These are phyloP conservation scores for Aspergillus saccharolyticus DNA, from an alignment of 495 filamentous ascomycete species.

Conservation along the genomic window DNA sequence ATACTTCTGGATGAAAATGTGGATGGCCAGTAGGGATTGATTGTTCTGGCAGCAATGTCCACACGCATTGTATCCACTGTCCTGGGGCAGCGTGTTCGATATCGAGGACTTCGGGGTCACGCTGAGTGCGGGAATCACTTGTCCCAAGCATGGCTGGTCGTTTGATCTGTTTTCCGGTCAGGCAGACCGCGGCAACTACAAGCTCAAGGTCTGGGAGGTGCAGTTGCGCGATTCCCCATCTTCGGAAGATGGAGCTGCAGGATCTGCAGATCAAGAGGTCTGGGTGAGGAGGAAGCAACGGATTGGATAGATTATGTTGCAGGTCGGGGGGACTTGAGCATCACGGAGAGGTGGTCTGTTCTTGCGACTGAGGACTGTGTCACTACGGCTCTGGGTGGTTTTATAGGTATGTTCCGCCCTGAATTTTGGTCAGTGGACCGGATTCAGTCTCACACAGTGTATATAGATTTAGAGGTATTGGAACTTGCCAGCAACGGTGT, in stretches of 20 bases:
- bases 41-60: constrained; percentile 48
- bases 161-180: constrained; percentile 55
- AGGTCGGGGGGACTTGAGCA: too few relatives aligned
- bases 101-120: constrained; percentile 57
- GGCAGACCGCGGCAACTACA: constrained; percentile 53
- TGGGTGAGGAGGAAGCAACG: constrained; percentile 47
- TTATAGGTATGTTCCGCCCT: too few relatives aligned
- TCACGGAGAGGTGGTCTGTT: too few relatives aligned
- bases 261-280: constrained; percentile 43
- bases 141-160: constrained; percentile 58
- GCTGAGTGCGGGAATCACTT: constrained; percentile 47
- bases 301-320: constrained; percentile 34
- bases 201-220: constrained; percentile 55
- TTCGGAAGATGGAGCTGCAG: background rate
- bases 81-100: constrained; percentile 52
- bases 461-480: too few relatives aligned
- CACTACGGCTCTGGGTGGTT: too few relatives aligned
- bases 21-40: background rate
- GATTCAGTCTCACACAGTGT: too few relatives aligned
- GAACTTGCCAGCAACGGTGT: too few relatives aligned
- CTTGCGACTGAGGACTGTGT: too few relatives aligned
- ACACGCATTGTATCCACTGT: constrained; percentile 54
- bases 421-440: too few relatives aligned
- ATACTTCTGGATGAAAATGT: background rate
- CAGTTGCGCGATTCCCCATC: constrained; percentile 40